phyloP scores from a whole-genome alignment of 257 asterid genomes.

The Lantana camara region DNA sequence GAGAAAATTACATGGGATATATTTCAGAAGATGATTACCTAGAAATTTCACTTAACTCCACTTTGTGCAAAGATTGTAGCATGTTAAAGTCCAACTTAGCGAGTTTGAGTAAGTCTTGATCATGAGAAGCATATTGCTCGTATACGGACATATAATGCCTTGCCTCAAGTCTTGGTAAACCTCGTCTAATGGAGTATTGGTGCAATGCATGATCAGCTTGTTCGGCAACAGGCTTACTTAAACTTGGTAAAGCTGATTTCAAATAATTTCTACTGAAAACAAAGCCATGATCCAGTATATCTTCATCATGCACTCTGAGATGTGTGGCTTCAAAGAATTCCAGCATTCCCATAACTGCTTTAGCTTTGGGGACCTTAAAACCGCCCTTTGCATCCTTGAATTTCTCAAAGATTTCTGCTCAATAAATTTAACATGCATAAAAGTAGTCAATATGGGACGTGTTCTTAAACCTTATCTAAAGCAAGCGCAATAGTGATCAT shows the following conservation, averaged over 20 bases:
- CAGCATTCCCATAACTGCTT: constrained; percentile 18
- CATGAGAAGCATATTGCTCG: constrained; percentile 3
- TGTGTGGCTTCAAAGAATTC: constrained; percentile 42
- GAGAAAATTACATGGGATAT: neutral
- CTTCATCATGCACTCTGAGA: constrained; percentile 39
- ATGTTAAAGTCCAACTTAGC: constrained; percentile 37
- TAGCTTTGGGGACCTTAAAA: constrained; percentile 8
- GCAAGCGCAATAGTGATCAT: no score
- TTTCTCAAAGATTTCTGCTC: neutral
- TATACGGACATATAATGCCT: constrained; percentile 32
- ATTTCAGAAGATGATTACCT: constrained; percentile 5
- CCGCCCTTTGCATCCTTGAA: neutral
- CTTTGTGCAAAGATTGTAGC: constrained; percentile 34
- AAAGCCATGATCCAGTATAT: constrained; percentile 35
- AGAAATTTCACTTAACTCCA: constrained; percentile 25
- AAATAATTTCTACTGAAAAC: constrained; percentile 23
- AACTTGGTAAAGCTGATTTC: constrained; percentile 18
- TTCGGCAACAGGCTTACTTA: neutral
- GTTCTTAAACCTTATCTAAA: no score
- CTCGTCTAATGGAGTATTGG: constrained; percentile 23
- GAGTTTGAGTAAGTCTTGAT: constrained; percentile 22
- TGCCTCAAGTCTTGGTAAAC: constrained; percentile 31
- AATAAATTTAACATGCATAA: no score
- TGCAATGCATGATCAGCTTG: constrained; percentile 27
- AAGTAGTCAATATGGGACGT: no score